Percentiles rank a stretch among this genome's conserved stretches.
Conservation (phyloP, 2,329 filamentous ascomycete species). For the Ophiostoma sp. region DNA sequence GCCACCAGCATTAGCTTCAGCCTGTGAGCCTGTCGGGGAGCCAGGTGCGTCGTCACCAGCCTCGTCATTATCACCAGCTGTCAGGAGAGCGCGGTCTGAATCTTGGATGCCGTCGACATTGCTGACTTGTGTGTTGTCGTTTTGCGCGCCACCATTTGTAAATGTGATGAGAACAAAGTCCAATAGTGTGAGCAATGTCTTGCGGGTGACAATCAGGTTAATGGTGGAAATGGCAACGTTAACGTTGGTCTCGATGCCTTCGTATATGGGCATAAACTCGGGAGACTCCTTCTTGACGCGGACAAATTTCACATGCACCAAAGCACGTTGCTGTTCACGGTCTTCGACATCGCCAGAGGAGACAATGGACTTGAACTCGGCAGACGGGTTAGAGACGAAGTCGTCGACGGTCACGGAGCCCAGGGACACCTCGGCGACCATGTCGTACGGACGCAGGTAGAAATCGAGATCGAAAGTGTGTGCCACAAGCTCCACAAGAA, state of each 20-base stretch:
- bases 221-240: conserved; percentile 92
- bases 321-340: conserved; percentile 71
- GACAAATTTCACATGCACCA: conserved; percentile 86
- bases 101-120: conserved; percentile 35
- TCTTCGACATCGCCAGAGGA: conserved; percentile 76
- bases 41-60: conserved; percentile 35
- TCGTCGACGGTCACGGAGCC: conserved; percentile 88
- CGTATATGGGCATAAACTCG: conserved; percentile 87
- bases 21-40: not conserved
- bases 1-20: conserved; percentile 38
- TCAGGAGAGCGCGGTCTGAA: not conserved
- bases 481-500: conserved; percentile 88
- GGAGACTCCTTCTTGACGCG: conserved; percentile 89
- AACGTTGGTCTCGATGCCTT: conserved; percentile 90
- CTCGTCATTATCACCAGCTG: not conserved
- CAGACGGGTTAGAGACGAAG: conserved; percentile 83
- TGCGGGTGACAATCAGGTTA: conserved; percentile 90
- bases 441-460: conserved; percentile 85
- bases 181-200: conserved; percentile 84
- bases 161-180: conserved; percentile 96
- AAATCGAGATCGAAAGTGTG: conserved; percentile 86
- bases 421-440: conserved; percentile 87
- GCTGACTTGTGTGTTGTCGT: conserved; percentile 38
- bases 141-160: conserved; percentile 58
- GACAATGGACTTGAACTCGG: conserved; percentile 97